These are phyloP conservation scores for Saccharomycodes ludwigii DNA, from an alignment of 805 yeast genomes.

Conservation along the genomic window DNA sequence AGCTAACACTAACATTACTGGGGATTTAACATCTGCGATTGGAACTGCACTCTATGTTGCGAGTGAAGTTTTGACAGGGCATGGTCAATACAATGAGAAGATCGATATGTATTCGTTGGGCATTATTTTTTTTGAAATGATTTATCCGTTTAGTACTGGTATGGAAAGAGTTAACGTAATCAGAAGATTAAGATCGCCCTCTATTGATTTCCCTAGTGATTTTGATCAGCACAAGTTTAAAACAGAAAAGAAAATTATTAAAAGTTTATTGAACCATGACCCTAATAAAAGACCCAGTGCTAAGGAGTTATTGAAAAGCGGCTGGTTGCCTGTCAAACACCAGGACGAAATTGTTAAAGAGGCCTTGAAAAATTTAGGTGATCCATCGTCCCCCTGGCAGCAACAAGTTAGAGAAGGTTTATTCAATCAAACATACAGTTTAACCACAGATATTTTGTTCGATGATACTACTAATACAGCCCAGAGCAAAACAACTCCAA, in stretches of 20 bases:
- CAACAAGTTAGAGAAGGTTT: constrained; percentile 80
- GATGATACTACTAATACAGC: constrained; percentile 32
- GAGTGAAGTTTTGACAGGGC: constrained; percentile 66
- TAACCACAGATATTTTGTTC: constrained; percentile 75
- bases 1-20: constrained; percentile 23
- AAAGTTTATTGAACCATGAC: constrained; percentile 60
- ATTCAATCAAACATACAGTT: constrained; percentile 73
- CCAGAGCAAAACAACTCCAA: constrained; percentile 10
- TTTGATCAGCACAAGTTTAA: constrained; percentile 40
- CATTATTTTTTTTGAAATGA: constrained; percentile 91
- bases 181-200: constrained; percentile 44
- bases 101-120: constrained; percentile 96
- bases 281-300: constrained; percentile 78
- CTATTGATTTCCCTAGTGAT: constrained; percentile 58
- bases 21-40: constrained; percentile 80
- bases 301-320: constrained; percentile 58
- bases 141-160: constrained; percentile 70
- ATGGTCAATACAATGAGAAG: constrained; percentile 74
- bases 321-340: constrained; percentile 75
- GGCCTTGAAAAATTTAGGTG: constrained; percentile 73
- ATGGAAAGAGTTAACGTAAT: constrained; percentile 83
- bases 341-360: constrained; percentile 85
- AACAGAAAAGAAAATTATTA: constrained; percentile 57
- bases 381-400: constrained; percentile 90
- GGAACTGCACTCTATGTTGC: constrained; percentile 95